A percentile compares a stretch with the other conserved stretches of the same genome.
These are phyloP conservation scores for Sabuloglossum arenarium DNA, from an alignment of 495 filamentous ascomycete species.

Conservation along the genomic window DNA sequence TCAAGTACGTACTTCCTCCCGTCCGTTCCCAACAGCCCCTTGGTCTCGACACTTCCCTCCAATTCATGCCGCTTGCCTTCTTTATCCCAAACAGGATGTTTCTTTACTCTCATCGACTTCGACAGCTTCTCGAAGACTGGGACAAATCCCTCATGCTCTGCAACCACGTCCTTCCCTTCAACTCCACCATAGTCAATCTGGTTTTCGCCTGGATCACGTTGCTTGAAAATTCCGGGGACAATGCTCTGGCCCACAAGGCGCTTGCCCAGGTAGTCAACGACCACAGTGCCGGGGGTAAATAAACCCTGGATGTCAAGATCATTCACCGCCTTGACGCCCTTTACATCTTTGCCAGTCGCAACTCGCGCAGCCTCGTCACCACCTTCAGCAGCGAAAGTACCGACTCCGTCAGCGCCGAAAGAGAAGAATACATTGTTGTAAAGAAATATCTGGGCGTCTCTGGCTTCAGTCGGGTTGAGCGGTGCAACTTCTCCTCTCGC, in stretches of 20 bases:
- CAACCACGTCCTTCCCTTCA: slow-evolving; percentile 90
- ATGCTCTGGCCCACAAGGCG: slow-evolving; percentile 96
- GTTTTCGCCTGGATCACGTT: slow-evolving; percentile 88
- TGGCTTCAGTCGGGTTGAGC: slow-evolving; percentile 85
- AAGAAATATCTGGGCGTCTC: slow-evolving; percentile 93
- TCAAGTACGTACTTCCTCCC: slow-evolving; percentile 94
- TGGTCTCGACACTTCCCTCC: slow-evolving; percentile 93
- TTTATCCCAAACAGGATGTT: slow-evolving; percentile 96
- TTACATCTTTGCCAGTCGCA: slow-evolving; percentile 90
- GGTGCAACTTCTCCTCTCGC: slow-evolving; percentile 85
- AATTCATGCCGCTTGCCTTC: slow-evolving; percentile 75
- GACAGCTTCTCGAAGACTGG: slow-evolving; percentile 78
- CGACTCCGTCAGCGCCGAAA: slow-evolving; percentile 92
- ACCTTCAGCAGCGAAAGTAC: slow-evolving; percentile 88
- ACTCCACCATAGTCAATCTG: slow-evolving; percentile 98
- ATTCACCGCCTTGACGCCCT: slow-evolving; percentile 84
- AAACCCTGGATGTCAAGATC: slow-evolving; percentile 88
- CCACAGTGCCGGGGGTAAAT: slow-evolving; percentile 87
- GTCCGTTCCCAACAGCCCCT: slow-evolving; percentile 92
- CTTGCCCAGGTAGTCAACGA: slow-evolving; percentile 93
- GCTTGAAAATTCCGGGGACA: slow-evolving; percentile 97
- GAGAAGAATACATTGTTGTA: slow-evolving; percentile 99
- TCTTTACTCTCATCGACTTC: slow-evolving; percentile 70
- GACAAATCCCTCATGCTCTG: slow-evolving; percentile 66
- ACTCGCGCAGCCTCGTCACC: slow-evolving; percentile 94